Evolutionary conservation across 2,329 filamentous ascomycete genomes (phyloP), one percentile per base, ranked within the genome.

Genomic region (Nigrograna mackinnonii): DNA sequence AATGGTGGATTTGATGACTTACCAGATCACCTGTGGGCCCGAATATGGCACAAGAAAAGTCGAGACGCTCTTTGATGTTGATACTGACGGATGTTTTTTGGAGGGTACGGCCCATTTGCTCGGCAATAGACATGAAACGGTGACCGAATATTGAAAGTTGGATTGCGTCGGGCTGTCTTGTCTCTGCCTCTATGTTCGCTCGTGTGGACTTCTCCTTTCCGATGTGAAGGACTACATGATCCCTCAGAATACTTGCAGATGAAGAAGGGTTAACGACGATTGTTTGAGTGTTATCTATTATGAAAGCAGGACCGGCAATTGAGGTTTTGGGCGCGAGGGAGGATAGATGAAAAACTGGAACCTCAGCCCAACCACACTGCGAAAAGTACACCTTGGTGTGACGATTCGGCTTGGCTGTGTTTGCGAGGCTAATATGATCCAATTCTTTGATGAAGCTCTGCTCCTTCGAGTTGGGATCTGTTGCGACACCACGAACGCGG

Each of bases 241-340:
- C 60, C 12, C 64, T 55, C 1, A 69, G 55, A 7, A 74, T 55
- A 2, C 52, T 67, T 0, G 72, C 71, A 1, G 58, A 64, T 3
- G 68, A 58, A 11, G 50, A 55, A 1, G 70, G 72, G 2, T 60
- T 54, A 3, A 76, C 63, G 4, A 77, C 57, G 13, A 77, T 71
- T 0, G 73, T 77, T 41, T 77, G 73, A 1, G 73, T 76, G 30
- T 70, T 60, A 49, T 76, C 65, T 11, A 68, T 47, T 14, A 68
- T 54, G 16, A 68, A 52, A 2, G 62, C 63, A 1, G 65, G 65
- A 1, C 65, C 65, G 2, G 39, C 11, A 16, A 68, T 44, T 5
- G 41, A 21, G 20, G 44, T 47, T 4, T 58, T 56, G 4, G 46
- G 37, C 3, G 28, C 30, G 3, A 67, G 40, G 3, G 39, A 36